Evolutionary conservation across 2,329 filamentous ascomycete genomes (phyloP).

Genomic region (Zasmidium citrigriseum): DNA sequence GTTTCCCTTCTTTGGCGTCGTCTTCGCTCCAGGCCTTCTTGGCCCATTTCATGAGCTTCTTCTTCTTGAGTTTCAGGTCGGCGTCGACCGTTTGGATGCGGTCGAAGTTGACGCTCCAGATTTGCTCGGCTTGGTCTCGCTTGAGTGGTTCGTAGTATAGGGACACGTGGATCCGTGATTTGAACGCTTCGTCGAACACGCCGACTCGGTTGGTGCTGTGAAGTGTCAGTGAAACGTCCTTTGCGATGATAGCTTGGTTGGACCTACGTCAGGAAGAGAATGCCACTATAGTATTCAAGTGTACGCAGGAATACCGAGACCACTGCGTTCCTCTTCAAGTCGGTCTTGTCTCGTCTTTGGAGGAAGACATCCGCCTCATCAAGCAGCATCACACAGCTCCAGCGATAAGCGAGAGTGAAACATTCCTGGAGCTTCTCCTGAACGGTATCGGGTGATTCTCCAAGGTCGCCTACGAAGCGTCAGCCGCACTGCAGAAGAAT

Average conservation of each 20-base stretch:
- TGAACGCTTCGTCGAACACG: constrained; percentile 38
- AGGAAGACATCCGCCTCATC: constrained; percentile 67
- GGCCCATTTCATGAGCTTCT: constrained; percentile 8
- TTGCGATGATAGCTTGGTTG: not conserved
- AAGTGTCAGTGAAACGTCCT: not conserved
- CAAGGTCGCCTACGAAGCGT: constrained; percentile 41
- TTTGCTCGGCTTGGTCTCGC: constrained; percentile 21
- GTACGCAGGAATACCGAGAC: constrained; percentile 58
- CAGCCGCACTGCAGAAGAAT: not conserved
- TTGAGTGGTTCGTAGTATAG: constrained; percentile 33
- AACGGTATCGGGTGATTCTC: constrained; percentile 45
- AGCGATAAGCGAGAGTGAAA: constrained; percentile 52
- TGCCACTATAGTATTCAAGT: constrained; percentile 40
- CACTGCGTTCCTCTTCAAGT: constrained; percentile 77
- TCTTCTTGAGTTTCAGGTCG: not conserved
- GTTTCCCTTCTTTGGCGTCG: constrained; percentile 11
- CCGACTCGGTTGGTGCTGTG: constrained; percentile 34
- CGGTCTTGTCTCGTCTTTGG: constrained; percentile 75
- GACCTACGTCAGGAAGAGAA: constrained; percentile 22
- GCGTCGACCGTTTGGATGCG: not conserved
- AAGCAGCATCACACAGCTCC: constrained; percentile 43
- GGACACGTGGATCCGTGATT: constrained; percentile 35
- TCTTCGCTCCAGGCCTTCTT: not conserved
- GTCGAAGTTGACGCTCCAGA: constrained; percentile 21
- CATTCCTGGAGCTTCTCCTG: constrained; percentile 51